A percentile compares a stretch with the other conserved stretches of the same genome.
Evolutionary conservation across 148 eudicot genomes (phyloP).

Genomic region (Pharnaceum exiguum): DNA sequence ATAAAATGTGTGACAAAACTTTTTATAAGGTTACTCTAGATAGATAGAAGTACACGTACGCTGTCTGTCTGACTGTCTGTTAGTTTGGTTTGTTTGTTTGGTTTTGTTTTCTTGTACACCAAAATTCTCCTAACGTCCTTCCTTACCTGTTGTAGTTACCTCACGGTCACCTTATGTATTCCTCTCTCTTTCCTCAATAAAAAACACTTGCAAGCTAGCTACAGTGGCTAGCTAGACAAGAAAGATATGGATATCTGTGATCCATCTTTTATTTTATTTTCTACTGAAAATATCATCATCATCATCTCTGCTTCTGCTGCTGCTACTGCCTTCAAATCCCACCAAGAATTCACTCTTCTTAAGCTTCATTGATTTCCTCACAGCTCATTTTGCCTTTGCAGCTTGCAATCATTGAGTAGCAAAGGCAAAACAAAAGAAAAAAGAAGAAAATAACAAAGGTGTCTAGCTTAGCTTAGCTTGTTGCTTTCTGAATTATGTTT

Average conservation of each 20-base stretch:
- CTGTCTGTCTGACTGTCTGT: slow-evolving; percentile 7
- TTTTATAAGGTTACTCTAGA: not conserved
- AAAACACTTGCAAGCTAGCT: slow-evolving; percentile 9
- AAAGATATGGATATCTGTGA: slow-evolving; percentile 23
- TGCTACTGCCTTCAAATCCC: slow-evolving; percentile 12
- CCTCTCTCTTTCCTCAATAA: slow-evolving; percentile 7
- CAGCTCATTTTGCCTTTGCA: not conserved
- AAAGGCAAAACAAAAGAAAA: not conserved
- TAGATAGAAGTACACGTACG: slow-evolving; percentile 12
- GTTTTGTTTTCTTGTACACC: not conserved
- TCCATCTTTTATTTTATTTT: slow-evolving; percentile 23
- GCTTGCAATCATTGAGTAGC: not conserved
- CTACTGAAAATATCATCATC: slow-evolving; percentile 13
- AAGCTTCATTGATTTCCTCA: not conserved
- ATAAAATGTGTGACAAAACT: slow-evolving; percentile 6
- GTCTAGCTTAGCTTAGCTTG: not conserved
- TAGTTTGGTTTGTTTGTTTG: not conserved
- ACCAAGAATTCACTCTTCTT: not conserved
- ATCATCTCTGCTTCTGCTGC: slow-evolving; percentile 5
- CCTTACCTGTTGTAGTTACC: no score
- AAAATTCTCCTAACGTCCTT: no score
- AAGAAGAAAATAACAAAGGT: not conserved
- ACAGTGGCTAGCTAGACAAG: not conserved
- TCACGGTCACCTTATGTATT: no score
- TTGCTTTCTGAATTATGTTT: not conserved